Conservation (phyloP, 2,329 filamentous ascomycete genomes). For the Aspergillus pseudoterreus region DNA sequence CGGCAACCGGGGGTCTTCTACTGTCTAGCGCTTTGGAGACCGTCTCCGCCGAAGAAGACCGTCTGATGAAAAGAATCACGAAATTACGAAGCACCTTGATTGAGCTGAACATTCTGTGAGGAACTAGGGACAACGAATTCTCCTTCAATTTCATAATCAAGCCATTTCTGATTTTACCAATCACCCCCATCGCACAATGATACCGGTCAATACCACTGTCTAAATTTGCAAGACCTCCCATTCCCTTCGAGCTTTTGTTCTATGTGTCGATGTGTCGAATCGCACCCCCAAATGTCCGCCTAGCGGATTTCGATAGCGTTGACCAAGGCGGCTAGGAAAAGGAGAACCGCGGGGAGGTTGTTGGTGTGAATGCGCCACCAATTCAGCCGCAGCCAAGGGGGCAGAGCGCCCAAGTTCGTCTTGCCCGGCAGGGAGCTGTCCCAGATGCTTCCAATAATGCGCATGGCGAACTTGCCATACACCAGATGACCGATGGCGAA, state of each 20-base stretch:
- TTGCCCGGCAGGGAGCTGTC: conserved; percentile 1
- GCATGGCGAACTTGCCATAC: conserved; percentile 1
- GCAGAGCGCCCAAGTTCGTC: conserved; percentile 1
- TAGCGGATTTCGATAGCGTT: background rate
- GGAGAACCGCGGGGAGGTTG: conserved; percentile 1
- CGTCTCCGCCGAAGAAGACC: background rate
- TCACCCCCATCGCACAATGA: too few relatives aligned
- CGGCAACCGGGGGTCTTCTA: background rate
- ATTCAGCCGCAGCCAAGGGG: conserved; percentile 4
- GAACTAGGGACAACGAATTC: background rate
- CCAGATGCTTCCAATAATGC: conserved; percentile 2
- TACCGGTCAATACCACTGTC: too few relatives aligned
- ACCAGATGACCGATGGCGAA: conserved; percentile 2
- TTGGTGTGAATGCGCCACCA: conserved; percentile 2
- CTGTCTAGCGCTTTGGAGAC: background rate
- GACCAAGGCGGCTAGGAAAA: conserved; percentile 2
- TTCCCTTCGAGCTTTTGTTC: background rate
- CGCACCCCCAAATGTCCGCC: background rate
- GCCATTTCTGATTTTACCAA: background rate
- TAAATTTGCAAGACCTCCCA: background rate
- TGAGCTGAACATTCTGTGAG: conserved; percentile 4
- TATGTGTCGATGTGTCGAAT: background rate
- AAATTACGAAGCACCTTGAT: conserved; percentile 2
- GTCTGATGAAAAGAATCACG: conserved; percentile 3
- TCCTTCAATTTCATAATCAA: background rate